phyloP scores from a whole-genome alignment of 306 rosid genomes.

The Vigna unguiculata region DNA sequence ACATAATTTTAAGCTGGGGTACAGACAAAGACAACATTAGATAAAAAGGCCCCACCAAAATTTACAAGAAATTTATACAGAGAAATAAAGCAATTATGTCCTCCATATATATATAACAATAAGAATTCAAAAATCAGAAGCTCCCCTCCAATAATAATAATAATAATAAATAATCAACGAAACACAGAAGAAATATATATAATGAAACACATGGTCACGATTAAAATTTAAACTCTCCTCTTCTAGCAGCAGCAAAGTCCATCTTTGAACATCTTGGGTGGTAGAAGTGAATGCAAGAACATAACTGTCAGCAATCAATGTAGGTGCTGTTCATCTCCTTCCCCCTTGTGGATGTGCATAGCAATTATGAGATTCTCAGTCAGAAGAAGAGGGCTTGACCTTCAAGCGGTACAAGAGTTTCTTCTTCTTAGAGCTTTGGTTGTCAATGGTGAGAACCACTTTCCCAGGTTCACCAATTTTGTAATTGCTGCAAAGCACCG shows the following conservation, averaged over 20 bases:
- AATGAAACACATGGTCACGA: constrained; percentile 23
- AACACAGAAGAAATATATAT: constrained; percentile 17
- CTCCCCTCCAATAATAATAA: constrained; percentile 39
- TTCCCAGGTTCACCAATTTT: constrained; percentile 70
- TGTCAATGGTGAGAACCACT: constrained; percentile 69
- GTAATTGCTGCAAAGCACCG: constrained; percentile 59
- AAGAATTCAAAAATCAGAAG: constrained; percentile 42
- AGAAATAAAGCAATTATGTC: constrained; percentile 36
- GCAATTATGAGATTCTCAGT: constrained; percentile 29
- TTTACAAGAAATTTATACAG: constrained; percentile 46
- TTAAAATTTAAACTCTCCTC: constrained; percentile 34
- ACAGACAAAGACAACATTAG: constrained; percentile 38
- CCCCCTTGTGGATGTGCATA: not conserved
- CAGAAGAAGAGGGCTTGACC: constrained; percentile 53
- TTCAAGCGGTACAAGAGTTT: constrained; percentile 79
- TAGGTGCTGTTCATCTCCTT: constrained; percentile 6
- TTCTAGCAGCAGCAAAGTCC: constrained; percentile 30
- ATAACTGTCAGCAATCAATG: not conserved
- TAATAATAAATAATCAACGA: not conserved
- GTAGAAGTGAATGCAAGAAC: constrained; percentile 25
- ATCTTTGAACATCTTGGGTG: constrained; percentile 28
- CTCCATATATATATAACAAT: constrained; percentile 39
- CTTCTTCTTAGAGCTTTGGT: constrained; percentile 76
- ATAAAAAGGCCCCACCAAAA: constrained; percentile 43
- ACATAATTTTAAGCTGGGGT: constrained; percentile 21